Evolutionary conservation across 805 yeast species (phyloP).

Genomic region (Saccharomycopsis selenospora): DNA sequence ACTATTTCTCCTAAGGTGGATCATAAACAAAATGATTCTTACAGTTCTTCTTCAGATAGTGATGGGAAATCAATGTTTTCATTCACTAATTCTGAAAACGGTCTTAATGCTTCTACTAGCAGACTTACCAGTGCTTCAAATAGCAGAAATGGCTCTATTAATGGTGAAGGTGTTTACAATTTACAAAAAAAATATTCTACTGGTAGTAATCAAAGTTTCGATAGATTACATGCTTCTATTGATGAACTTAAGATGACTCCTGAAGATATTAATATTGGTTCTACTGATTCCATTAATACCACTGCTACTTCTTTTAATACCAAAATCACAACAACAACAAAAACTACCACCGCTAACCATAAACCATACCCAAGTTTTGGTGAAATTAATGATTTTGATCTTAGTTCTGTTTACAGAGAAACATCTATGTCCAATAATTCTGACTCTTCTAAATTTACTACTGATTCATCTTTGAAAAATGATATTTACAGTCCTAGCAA

Average conservation of each 20-base stretch:
- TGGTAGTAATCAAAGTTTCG: not conserved
- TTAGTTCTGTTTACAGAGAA: not conserved
- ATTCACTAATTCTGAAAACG: not conserved
- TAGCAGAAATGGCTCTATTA: not conserved
- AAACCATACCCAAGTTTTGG: constrained; percentile 1
- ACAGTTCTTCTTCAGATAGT: not conserved
- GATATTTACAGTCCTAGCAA: not conserved
- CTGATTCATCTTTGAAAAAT: not conserved
- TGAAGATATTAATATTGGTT: not conserved
- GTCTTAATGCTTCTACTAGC: not conserved
- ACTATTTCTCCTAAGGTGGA: not conserved
- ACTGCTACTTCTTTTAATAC: not conserved
- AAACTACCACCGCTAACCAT: too few species aligned
- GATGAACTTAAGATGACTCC: not conserved
- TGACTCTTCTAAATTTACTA: not conserved
- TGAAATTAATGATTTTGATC: not conserved
- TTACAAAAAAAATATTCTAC: not conserved
- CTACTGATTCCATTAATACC: not conserved
- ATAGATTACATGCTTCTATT: not conserved
- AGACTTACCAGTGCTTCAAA: too few species aligned
- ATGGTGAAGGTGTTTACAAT: not conserved
- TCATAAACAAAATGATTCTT: not conserved
- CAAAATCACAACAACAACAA: too few species aligned
- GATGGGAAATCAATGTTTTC: not conserved
- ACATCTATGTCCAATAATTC: not conserved